Conservation (phyloP, 352 stramenopile genomes). For the Thalassiosira sp. region DNA sequence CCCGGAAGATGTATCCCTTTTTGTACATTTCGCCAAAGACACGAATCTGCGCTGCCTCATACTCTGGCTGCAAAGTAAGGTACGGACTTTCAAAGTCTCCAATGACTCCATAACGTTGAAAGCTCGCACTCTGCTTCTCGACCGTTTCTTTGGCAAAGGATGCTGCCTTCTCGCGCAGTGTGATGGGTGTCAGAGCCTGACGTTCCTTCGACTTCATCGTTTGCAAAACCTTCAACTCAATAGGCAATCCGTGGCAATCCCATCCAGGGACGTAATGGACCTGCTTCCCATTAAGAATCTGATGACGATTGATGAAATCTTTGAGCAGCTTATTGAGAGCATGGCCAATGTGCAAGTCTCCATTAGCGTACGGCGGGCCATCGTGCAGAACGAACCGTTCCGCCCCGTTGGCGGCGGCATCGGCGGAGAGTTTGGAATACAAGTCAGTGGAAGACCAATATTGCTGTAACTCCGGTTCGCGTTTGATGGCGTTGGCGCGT, state of each 20-base stretch:
- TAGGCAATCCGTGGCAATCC: constrained; percentile 98
- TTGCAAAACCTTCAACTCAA: constrained; percentile 97
- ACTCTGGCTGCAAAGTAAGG: constrained; percentile 92
- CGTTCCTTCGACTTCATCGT: constrained; percentile 85
- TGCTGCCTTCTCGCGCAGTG: constrained; percentile 89
- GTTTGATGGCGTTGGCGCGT: constrained; percentile 90
- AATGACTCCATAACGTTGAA: constrained; percentile 93
- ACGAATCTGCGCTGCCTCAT: constrained; percentile 95
- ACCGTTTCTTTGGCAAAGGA: constrained; percentile 92
- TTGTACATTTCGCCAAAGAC: constrained; percentile 97
- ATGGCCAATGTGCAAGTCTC: constrained; percentile 95
- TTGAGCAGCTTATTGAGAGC: constrained; percentile 90
- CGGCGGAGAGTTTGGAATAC: constrained; percentile 83
- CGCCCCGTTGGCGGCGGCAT: constrained; percentile 40
- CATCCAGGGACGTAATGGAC: constrained; percentile 96
- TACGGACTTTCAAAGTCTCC: constrained; percentile 89
- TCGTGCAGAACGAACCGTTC: constrained; percentile 94
- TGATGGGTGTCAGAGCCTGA: constrained; percentile 86
- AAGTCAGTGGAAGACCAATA: constrained; percentile 85
- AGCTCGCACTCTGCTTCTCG: constrained; percentile 89
- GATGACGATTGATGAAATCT: constrained; percentile 97
- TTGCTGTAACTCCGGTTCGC: constrained; percentile 85
- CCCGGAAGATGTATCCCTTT: constrained; percentile 94
- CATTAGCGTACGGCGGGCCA: constrained; percentile 98
- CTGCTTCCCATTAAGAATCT: constrained; percentile 91